Conservation (phyloP, 148 eudicot species). For the Dianthus caryophyllus region DNA sequence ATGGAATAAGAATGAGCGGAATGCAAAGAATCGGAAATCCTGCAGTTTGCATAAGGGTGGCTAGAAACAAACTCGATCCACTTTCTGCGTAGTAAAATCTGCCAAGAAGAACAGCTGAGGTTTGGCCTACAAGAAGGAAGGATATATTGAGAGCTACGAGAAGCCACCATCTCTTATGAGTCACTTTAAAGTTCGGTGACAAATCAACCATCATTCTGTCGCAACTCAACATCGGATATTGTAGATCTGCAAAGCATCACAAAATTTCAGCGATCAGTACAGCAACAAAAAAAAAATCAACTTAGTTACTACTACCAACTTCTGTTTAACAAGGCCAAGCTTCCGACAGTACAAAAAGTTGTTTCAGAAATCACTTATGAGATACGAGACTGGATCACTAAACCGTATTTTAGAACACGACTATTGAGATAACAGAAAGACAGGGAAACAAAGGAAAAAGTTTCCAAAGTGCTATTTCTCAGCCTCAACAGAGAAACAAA, state of each 20-base stretch:
- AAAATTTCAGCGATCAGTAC: not conserved
- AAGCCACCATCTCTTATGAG: slow-evolving; percentile 32
- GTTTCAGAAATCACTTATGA: too few species aligned
- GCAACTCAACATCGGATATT: slow-evolving; percentile 12
- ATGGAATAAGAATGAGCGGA: slow-evolving; percentile 31
- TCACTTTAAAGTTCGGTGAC: slow-evolving; percentile 18
- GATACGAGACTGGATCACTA: too few species aligned
- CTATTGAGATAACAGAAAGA: not conserved
- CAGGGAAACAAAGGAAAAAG: too few species aligned
- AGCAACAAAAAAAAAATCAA: not conserved
- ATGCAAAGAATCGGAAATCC: slow-evolving; percentile 40
- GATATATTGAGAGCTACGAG: slow-evolving; percentile 30
- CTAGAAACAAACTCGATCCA: slow-evolving; percentile 30
- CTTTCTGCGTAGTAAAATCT: slow-evolving; percentile 37
- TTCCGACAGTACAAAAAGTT: too few species aligned
- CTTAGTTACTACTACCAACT: too few species aligned
- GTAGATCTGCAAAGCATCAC: slow-evolving; percentile 23
- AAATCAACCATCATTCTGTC: slow-evolving; percentile 6
- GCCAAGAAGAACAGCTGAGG: slow-evolving; percentile 29
- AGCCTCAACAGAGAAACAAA: not conserved
- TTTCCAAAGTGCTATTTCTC: not conserved
- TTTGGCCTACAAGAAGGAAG: slow-evolving; percentile 35
- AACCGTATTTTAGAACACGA: too few species aligned
- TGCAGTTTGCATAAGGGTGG: slow-evolving; percentile 31
- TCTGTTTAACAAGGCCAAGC: too few species aligned